phyloP scores from a whole-genome alignment of 2,329 filamentous ascomycete genomes.

The Penicillium glabrum region DNA sequence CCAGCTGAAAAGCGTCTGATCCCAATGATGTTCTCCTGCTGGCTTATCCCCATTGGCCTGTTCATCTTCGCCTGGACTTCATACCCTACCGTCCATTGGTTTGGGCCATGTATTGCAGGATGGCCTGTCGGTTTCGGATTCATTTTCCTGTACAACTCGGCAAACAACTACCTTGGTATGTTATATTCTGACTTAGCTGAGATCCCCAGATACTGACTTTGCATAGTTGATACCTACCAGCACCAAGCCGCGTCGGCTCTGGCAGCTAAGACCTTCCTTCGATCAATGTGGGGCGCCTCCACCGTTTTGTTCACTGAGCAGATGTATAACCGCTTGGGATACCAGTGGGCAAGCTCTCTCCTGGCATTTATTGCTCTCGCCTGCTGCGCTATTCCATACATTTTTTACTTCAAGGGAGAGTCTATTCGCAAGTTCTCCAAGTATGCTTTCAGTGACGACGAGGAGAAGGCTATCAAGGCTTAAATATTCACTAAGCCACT shows the following conservation, averaged over 20 bases:
- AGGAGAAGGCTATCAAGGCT: slow-evolving; percentile 41
- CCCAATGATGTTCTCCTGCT: slow-evolving; percentile 78
- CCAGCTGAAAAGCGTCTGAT: slow-evolving; percentile 76
- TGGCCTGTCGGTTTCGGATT: slow-evolving; percentile 75
- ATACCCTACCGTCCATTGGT: slow-evolving; percentile 65
- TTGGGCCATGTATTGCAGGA: slow-evolving; percentile 70
- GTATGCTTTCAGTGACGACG: slow-evolving; percentile 67
- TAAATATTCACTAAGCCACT: background rate
- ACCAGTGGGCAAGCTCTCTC: slow-evolving; percentile 74
- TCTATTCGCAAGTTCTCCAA: slow-evolving; percentile 67
- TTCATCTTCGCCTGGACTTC: slow-evolving; percentile 71
- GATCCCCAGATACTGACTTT: slow-evolving; percentile 10
- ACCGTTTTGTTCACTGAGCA: slow-evolving; percentile 78
- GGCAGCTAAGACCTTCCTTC: slow-evolving; percentile 77
- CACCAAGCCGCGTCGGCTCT: slow-evolving; percentile 78
- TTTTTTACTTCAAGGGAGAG: slow-evolving; percentile 78
- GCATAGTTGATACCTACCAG: slow-evolving; percentile 62
- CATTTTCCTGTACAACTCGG: slow-evolving; percentile 79
- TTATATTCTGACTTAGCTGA: background rate
- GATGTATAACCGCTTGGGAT: slow-evolving; percentile 71
- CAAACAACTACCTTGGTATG: slow-evolving; percentile 67
- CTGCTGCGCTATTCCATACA: slow-evolving; percentile 78
- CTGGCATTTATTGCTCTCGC: slow-evolving; percentile 72
- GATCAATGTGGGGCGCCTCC: slow-evolving; percentile 76
- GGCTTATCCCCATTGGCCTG: slow-evolving; percentile 67